These are phyloP conservation scores for Termitomyces bulborhizus DNA, from an alignment of 768 basidiomycete species.

Conservation along the genomic window DNA sequence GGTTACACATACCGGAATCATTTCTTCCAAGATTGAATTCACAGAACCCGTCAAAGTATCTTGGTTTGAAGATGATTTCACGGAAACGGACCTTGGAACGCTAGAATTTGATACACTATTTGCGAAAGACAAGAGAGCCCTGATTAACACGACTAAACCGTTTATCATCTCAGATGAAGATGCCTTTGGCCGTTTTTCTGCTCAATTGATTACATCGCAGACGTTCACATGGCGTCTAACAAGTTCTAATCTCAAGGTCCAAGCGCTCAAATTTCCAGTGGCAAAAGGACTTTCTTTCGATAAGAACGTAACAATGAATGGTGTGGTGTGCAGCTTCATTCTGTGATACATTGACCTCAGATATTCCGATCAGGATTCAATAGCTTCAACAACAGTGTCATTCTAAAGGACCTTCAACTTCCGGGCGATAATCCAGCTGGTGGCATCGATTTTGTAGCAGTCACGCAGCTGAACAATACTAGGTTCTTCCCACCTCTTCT, in stretches of 20 bases:
- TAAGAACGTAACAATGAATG: conserved; percentile 53
- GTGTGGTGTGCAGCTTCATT: conserved; percentile 21
- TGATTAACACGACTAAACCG: conserved; percentile 51
- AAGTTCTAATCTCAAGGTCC: conserved; percentile 51
- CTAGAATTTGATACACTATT: conserved; percentile 43
- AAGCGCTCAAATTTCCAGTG: conserved; percentile 61
- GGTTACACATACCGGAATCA: conserved; percentile 63
- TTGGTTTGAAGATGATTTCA: conserved; percentile 46
- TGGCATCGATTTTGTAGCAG: conserved; percentile 60
- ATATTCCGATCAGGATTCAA: conserved; percentile 39
- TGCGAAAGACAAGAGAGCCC: conserved; percentile 50
- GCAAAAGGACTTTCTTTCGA: conserved; percentile 61
- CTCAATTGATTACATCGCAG: conserved; percentile 55
- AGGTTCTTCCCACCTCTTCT: conserved; percentile 30
- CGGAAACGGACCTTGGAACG: conserved; percentile 46
- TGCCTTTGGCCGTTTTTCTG: conserved; percentile 59
- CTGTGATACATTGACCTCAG: not conserved
- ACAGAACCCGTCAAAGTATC: conserved; percentile 48
- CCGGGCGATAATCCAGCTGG: conserved; percentile 62
- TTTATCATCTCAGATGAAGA: conserved; percentile 52
- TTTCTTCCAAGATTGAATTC: conserved; percentile 59
- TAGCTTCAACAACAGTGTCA: conserved; percentile 52
- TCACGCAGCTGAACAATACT: conserved; percentile 49
- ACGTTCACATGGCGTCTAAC: conserved; percentile 65
- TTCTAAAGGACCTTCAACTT: conserved; percentile 52